A percentile compares a stretch with the other conserved stretches of the same genome.
Evolutionary conservation across 2,329 filamentous ascomycete species (phyloP).

Genomic region (Ophiostoma tasmaniense): DNA sequence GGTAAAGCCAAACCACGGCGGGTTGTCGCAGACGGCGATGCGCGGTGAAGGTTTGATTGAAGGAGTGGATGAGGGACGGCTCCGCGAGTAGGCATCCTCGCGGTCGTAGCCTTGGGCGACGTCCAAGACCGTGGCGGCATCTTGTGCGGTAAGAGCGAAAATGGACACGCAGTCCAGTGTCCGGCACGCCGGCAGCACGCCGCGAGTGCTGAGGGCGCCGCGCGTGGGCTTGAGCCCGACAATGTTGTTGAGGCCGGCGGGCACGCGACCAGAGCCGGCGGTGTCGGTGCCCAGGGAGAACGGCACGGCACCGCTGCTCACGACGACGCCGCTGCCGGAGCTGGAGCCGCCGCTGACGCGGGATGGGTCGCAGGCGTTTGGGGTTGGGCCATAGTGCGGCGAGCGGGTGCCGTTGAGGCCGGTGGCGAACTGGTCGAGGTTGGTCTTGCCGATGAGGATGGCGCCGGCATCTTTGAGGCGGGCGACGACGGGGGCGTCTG

Average conservation of each 20-base stretch:
- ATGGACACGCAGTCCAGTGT: slow-evolving; percentile 17
- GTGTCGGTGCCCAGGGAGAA: slow-evolving; percentile 52
- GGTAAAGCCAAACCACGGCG: slow-evolving; percentile 29
- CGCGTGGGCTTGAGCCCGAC: slow-evolving; percentile 45
- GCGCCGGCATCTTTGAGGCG: slow-evolving; percentile 45
- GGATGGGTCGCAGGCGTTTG: slow-evolving; percentile 35
- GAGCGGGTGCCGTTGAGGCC: slow-evolving; percentile 53
- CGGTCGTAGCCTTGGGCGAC: slow-evolving; percentile 37
- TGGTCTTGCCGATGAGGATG: slow-evolving; percentile 50
- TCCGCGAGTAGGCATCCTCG: slow-evolving; percentile 30
- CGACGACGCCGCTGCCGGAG: slow-evolving; percentile 46
- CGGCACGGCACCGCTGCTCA: slow-evolving; percentile 43
- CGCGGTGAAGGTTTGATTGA: not conserved
- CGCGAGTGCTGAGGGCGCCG: slow-evolving; percentile 39
- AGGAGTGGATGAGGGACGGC: not conserved
- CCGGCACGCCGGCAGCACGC: slow-evolving; percentile 27
- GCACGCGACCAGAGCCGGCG: slow-evolving; percentile 45
- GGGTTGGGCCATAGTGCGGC: slow-evolving; percentile 45
- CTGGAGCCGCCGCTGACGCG: slow-evolving; percentile 41
- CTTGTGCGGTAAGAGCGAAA: slow-evolving; percentile 24
- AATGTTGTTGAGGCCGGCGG: slow-evolving; percentile 45
- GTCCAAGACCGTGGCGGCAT: slow-evolving; percentile 42
- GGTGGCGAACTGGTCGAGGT: slow-evolving; percentile 55
- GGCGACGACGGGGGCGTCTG: slow-evolving; percentile 41
- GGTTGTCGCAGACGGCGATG: slow-evolving; percentile 33